Percentiles rank a stretch among this genome's conserved stretches.
Conservation (phyloP, 176 grass and related monocot genomes). For the Panicum miliaceum region DNA sequence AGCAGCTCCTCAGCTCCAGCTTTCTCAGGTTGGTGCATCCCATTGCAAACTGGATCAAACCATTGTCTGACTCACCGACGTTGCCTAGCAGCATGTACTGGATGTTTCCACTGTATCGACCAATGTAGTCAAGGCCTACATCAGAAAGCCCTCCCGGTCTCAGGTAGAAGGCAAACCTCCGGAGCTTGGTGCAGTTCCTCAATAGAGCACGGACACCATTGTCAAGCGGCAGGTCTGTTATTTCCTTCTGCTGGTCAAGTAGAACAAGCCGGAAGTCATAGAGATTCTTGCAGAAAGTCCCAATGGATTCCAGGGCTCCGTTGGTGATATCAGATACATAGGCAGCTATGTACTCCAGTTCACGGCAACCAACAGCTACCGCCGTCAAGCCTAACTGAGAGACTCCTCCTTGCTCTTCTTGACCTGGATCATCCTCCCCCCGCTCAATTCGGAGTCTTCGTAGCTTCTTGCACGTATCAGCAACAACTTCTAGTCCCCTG, state of each 20-base stretch:
- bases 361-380: conserved; percentile 73
- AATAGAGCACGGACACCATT: conserved; percentile 81
- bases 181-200: conserved; percentile 74
- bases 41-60: conserved; percentile 68
- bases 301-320: conserved; percentile 73
- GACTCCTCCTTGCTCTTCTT: conserved; percentile 85
- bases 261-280: conserved; percentile 89
- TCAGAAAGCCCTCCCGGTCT: conserved; percentile 86
- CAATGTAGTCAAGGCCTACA: conserved; percentile 75
- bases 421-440: conserved; percentile 88
- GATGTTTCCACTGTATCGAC: conserved; percentile 68
- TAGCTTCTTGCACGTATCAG: conserved; percentile 78
- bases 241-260: conserved; percentile 58
- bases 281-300: conserved; percentile 81
- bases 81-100: conserved; percentile 86
- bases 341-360: conserved; percentile 88
- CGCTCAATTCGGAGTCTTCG: conserved; percentile 75
- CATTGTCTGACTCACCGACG: conserved; percentile 76
- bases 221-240: conserved; percentile 84
- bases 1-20: conserved; percentile 82
- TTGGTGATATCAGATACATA: conserved; percentile 96
- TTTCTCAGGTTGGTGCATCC: conserved; percentile 79
- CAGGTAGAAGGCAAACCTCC: conserved; percentile 81
- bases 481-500: conserved; percentile 74
- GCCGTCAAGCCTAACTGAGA: conserved; percentile 75